Conservation (phyloP, 306 rosid species). For the Calophaca sinica region DNA sequence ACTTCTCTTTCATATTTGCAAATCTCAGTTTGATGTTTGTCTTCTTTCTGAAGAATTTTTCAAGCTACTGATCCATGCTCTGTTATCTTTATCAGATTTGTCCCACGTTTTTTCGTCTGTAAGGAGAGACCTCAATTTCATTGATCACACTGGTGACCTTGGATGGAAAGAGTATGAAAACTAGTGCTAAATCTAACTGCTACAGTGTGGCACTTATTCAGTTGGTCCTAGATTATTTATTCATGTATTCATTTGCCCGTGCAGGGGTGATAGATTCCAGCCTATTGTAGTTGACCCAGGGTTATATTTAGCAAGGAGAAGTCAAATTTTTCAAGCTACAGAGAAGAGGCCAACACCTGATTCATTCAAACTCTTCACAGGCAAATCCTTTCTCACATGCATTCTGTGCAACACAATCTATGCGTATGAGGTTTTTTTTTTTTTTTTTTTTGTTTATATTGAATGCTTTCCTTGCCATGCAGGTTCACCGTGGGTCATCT, state of each 20-base stretch:
- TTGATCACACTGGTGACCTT: slow-evolving; percentile 92
- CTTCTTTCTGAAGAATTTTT: no score
- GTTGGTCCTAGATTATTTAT: slow-evolving; percentile 40
- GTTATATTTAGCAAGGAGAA: slow-evolving; percentile 81
- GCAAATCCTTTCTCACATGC: slow-evolving; percentile 54
- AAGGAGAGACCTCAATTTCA: slow-evolving; percentile 81
- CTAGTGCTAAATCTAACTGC: slow-evolving; percentile 35
- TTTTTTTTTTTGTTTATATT: neutral
- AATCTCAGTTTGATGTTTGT: slow-evolving; percentile 27
- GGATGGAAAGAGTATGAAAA: slow-evolving; percentile 93
- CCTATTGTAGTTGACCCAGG: slow-evolving; percentile 92
- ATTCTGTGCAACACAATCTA: slow-evolving; percentile 15
- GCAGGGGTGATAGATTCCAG: slow-evolving; percentile 75
- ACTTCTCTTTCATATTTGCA: neutral
- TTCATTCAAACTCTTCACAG: slow-evolving; percentile 91
- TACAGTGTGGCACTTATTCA: slow-evolving; percentile 24
- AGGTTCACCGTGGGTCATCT: slow-evolving; percentile 95
- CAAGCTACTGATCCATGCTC: slow-evolving; percentile 30
- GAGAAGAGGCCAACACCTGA: slow-evolving; percentile 83
- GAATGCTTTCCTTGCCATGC: slow-evolving; percentile 54
- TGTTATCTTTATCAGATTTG: slow-evolving; percentile 66
- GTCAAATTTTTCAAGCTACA: slow-evolving; percentile 94
- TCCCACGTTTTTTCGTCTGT: slow-evolving; percentile 88
- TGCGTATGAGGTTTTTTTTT: neutral
- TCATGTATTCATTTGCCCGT: slow-evolving; percentile 35